Conservation (phyloP, 2,329 filamentous ascomycete genomes). For the Penicillium sp. region DNA sequence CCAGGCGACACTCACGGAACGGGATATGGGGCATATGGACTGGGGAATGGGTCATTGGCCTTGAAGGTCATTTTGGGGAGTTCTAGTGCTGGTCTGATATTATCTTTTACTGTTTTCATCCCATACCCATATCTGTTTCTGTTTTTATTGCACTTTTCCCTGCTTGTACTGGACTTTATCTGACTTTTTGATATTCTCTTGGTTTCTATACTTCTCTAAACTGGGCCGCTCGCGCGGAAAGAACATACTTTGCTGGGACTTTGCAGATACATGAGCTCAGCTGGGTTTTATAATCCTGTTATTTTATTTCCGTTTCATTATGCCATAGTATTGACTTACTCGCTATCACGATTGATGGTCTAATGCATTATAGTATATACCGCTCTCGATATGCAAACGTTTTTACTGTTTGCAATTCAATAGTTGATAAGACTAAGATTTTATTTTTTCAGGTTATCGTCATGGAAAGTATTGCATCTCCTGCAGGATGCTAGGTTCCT, state of each 20-base stretch:
- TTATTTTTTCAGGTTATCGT: background rate
- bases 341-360: background rate
- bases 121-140: conserved; percentile 16
- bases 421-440: background rate
- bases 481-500: conserved; percentile 3
- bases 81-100: conserved; percentile 1
- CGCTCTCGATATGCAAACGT: background rate
- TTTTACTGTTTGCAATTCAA: background rate
- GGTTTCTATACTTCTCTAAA: conserved; percentile 8
- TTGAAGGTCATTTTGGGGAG: conserved; percentile 3
- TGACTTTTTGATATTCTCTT: conserved; percentile 2
- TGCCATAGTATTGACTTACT: background rate
- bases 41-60: conserved; percentile 3
- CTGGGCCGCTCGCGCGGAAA: conserved; percentile 23
- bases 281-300: conserved; percentile 6
- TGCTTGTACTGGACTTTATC: conserved; percentile 4
- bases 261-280: conserved; percentile 8
- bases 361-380: background rate
- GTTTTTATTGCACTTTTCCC: conserved; percentile 10
- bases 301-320: background rate
- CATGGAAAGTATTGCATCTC: background rate
- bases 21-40: conserved; percentile 10
- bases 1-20: background rate
- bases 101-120: conserved; percentile 6
- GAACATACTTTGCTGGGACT: conserved; percentile 12